Evolutionary conservation across 345 rosid genomes (phyloP).

Genomic region (Rhodamnia argentea): DNA sequence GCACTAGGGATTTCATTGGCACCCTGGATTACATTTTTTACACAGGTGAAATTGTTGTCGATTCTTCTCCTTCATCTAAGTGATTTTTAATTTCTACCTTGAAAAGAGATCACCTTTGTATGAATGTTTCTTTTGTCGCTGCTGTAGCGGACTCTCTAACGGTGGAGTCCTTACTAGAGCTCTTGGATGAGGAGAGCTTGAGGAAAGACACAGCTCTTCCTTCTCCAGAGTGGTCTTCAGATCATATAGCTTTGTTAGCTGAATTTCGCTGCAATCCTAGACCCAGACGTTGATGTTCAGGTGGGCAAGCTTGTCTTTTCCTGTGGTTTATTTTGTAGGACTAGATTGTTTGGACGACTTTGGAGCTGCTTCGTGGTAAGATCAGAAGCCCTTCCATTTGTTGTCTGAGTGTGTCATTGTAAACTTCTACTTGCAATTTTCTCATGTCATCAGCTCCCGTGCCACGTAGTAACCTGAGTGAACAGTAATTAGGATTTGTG

Average conservation of each 20-base stretch:
- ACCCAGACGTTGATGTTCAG: constrained; percentile 59
- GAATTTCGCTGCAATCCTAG: constrained; percentile 91
- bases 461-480: neutral
- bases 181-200: constrained; percentile 89
- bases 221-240: constrained; percentile 99
- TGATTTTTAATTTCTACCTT: neutral
- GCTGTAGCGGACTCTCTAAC: constrained; percentile 78
- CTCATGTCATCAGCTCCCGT: neutral
- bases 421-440: neutral
- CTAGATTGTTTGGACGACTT: neutral
- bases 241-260: constrained; percentile 91
- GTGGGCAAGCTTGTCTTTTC: constrained; percentile 3
- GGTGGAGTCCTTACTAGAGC: constrained; percentile 90
- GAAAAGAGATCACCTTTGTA: neutral
- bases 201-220: constrained; percentile 98
- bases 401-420: neutral
- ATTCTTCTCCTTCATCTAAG: neutral
- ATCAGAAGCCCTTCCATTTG: neutral
- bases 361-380: neutral
- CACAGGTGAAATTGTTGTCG: constrained; percentile 44
- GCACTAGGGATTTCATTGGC: constrained; percentile 85
- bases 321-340: neutral
- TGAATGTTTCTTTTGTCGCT: neutral
- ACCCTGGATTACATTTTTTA: constrained; percentile 92
- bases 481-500: neutral